phyloP scores from a whole-genome alignment of 83 land plant genomes.

The Picea engelmannii region DNA sequence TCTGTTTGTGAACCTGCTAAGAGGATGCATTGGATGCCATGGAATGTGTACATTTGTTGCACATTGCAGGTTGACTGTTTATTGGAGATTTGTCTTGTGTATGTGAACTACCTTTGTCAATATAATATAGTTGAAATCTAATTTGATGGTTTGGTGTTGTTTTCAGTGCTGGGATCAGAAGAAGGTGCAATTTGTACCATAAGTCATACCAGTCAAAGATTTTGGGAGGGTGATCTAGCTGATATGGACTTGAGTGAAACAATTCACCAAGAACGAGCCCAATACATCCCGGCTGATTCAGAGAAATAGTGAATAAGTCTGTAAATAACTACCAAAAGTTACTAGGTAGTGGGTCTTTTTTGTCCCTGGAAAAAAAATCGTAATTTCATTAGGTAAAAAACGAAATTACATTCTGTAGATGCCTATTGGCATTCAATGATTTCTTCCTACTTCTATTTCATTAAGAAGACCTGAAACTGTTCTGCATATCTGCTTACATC shows the following conservation, averaged over 20 bases:
- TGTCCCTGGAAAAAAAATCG: no score
- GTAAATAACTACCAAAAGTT: no score
- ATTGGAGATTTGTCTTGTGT: conserved; percentile 4
- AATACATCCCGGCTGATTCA: not conserved
- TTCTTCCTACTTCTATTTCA: no score
- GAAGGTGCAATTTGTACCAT: conserved; percentile 80
- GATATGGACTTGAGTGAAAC: conserved; percentile 78
- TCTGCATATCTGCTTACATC: no score
- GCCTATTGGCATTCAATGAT: no score
- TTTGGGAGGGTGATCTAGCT: conserved; percentile 73
- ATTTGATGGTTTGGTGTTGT: conserved; percentile 5
- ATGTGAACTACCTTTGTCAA: no score
- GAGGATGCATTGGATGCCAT: conserved; percentile 50
- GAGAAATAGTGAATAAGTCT: no score
- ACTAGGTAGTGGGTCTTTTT: no score
- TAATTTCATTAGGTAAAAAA: no score
- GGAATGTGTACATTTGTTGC: conserved; percentile 79
- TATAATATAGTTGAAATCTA: no score
- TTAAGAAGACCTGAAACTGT: no score
- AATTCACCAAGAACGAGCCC: conserved; percentile 61
- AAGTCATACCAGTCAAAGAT: conserved; percentile 80
- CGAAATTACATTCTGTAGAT: no score
- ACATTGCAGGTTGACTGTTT: conserved; percentile 81
- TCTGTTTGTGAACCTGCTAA: conserved; percentile 71
- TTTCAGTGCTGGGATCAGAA: conserved; percentile 91